Base-by-base conservation (phyloP, 345 rosid genomes). In the Passiflora organensis region DNA sequence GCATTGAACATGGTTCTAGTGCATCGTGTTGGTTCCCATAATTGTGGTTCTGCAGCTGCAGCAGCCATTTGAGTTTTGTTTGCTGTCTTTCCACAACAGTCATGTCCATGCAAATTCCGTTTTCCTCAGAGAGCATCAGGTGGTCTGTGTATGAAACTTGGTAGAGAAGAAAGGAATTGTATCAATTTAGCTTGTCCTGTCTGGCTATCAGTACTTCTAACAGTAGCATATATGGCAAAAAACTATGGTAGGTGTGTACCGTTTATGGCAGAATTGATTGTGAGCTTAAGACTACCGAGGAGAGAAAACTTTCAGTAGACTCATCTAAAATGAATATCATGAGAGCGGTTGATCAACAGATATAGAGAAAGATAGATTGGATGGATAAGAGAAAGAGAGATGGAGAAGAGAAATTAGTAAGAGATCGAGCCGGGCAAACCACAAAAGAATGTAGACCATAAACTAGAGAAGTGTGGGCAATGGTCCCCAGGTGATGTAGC, bases 31-130 rank as follows among this genome's bases (percentile, higher is more conserved):
- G 68, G 52, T 51, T 57, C 38, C 18, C 56, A 39, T 32, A 59
- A 51, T 53, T 55, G 43, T 60, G 77, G n/a, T n/a, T n/a, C 23
- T 72, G 78, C 41, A 64, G 82, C 37, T 70, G 74, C 28, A 1
- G 49, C 55, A 59, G 41, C 66, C 70, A 66, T 56, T 64, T 71
- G 45, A 76, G 24, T 65, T 63, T 69, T 6, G 47, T 56, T 19
- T 42, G 58, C 38, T 54, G 69, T 56, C 67, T 70, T 55, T 72
- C 72, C 10, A 62, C 64, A 56, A 59, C 66, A 56, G 48, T 61
- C 74, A 65, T 55, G 55, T 76, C 82, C 69, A 56, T 48, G 48
- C 57, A 19, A 39, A 49, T 47, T 22, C 16, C 25, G 55, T 39
- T 49, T 25, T 48, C 42, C 32, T 24, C 25, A 21, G 53, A 53